A percentile compares a stretch with the other conserved stretches of the same genome.
phyloP scores from a whole-genome alignment of 495 filamentous ascomycete species.

The Penicillium roqueforti region DNA sequence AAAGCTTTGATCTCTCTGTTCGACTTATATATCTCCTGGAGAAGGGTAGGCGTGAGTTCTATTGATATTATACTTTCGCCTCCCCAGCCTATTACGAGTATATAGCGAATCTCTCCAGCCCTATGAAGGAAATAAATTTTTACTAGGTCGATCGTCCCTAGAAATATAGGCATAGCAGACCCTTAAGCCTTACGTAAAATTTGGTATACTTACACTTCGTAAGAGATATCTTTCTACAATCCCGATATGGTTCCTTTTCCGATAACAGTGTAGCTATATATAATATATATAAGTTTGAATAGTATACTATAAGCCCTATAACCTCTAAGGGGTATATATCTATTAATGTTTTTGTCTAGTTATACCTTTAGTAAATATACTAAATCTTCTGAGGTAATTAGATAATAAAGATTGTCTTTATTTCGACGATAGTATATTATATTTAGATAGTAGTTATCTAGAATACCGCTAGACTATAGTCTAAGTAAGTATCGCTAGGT shows the following conservation, averaged over 20 bases:
- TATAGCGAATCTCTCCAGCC: slow-evolving; percentile 40
- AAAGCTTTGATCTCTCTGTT: slow-evolving; percentile 19
- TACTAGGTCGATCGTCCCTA: slow-evolving; percentile 41
- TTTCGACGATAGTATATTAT: slow-evolving; percentile 28
- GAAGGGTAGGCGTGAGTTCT: background rate
- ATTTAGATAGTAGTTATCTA: slow-evolving; percentile 45
- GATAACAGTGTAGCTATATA: slow-evolving; percentile 46
- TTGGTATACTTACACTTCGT: slow-evolving; percentile 41
- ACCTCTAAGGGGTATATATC: slow-evolving; percentile 19
- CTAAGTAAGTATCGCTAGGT: slow-evolving; percentile 46
- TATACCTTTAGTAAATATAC: slow-evolving; percentile 18
- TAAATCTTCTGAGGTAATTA: background rate
- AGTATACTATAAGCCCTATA: slow-evolving; percentile 29
- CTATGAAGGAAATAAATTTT: slow-evolving; percentile 36
- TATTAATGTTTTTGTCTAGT: slow-evolving; percentile 29
- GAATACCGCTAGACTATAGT: slow-evolving; percentile 25
- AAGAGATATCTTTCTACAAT: slow-evolving; percentile 34
- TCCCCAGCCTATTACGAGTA: slow-evolving; percentile 47
- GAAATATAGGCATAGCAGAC: slow-evolving; percentile 37
- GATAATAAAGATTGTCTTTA: background rate
- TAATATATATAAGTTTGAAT: slow-evolving; percentile 38
- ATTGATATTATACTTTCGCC: slow-evolving; percentile 19
- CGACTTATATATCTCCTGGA: slow-evolving; percentile 12
- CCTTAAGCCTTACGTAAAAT: slow-evolving; percentile 38
- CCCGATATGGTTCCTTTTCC: slow-evolving; percentile 41